Evolutionary conservation across 106 monocot species (phyloP).

Genomic region (Phalaenopsis equestris): DNA sequence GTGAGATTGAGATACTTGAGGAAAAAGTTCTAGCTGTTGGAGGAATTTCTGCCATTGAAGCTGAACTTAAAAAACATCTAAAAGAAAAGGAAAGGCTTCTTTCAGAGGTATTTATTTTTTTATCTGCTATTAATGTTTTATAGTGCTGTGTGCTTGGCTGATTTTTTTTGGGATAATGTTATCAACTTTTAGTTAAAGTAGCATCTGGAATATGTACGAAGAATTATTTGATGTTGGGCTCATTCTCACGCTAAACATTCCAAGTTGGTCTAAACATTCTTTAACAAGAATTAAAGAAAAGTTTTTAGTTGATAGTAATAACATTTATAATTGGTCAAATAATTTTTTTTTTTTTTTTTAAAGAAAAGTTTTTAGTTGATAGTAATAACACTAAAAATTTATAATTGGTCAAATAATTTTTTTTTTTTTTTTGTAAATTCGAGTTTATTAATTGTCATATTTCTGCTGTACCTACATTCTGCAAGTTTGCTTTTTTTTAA

Average conservation of each 20-base stretch:
- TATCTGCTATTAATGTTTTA: neutral
- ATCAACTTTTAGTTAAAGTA: neutral
- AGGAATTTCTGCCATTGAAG: slow-evolving; percentile 53
- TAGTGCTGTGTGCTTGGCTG: neutral
- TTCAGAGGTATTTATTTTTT: slow-evolving; percentile 59
- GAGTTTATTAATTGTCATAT: neutral
- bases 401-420: neutral
- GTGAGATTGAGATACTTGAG: slow-evolving; percentile 70
- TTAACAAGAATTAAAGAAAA: too few species aligned
- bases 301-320: neutral
- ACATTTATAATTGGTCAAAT: neutral
- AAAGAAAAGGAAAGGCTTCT: slow-evolving; percentile 93
- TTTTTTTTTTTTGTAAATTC: neutral
- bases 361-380: too few species aligned
- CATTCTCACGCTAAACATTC: neutral
- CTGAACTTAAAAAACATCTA: slow-evolving; percentile 65
- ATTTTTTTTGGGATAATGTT: neutral
- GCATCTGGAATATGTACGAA: neutral
- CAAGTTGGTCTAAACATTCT: too few species aligned
- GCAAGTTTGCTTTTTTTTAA: neutral
- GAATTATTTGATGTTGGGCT: neutral
- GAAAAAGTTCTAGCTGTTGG: slow-evolving; percentile 57
- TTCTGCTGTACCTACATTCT: neutral
- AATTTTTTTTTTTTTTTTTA: neutral
- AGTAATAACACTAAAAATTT: neutral